phyloP scores from a whole-genome alignment of 1,139 yeast genomes.

The Taphrina pruni region DNA sequence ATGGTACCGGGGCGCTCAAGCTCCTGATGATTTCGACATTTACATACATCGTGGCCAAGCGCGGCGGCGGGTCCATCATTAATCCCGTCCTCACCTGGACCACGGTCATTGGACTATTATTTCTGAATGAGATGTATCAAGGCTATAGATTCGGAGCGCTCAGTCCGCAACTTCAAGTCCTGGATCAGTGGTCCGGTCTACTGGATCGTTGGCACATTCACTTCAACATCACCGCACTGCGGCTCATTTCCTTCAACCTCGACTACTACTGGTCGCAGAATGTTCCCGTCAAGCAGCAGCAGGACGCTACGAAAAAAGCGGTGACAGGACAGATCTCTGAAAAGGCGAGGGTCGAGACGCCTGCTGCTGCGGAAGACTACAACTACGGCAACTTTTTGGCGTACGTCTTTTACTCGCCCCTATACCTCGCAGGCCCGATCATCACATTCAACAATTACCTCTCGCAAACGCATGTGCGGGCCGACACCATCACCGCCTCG shows the following conservation, averaged over 20 bases:
- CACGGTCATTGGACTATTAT: constrained; percentile 75
- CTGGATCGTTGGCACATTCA: constrained; percentile 94
- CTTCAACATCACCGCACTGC: constrained; percentile 82
- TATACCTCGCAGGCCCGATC: constrained; percentile 94
- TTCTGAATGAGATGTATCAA: constrained; percentile 73
- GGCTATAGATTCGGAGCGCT: constrained; percentile 60
- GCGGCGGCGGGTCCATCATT: constrained; percentile 48
- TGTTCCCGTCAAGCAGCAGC: constrained; percentile 10
- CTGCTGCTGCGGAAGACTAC: constrained; percentile 67
- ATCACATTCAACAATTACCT: constrained; percentile 88
- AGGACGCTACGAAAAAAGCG: neutral
- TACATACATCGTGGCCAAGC: constrained; percentile 62
- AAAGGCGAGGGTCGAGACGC: constrained; percentile 69
- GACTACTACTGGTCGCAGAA: constrained; percentile 59
- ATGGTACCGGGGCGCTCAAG: constrained; percentile 74
- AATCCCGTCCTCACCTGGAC: constrained; percentile 62
- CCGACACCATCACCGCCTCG: constrained; percentile 61
- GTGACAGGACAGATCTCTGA: constrained; percentile 53
- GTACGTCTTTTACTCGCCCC: constrained; percentile 81
- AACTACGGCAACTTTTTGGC: constrained; percentile 68
- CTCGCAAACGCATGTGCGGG: constrained; percentile 62
- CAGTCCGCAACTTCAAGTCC: constrained; percentile 53
- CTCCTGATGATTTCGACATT: constrained; percentile 64
- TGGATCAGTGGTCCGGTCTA: constrained; percentile 61
- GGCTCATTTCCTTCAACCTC: constrained; percentile 80